A percentile compares a stretch with the other conserved stretches of the same genome.
These are phyloP conservation scores for Musa schizocarpa DNA, from an alignment of 176 grass and related monocot genomes.

Conservation along the genomic window DNA sequence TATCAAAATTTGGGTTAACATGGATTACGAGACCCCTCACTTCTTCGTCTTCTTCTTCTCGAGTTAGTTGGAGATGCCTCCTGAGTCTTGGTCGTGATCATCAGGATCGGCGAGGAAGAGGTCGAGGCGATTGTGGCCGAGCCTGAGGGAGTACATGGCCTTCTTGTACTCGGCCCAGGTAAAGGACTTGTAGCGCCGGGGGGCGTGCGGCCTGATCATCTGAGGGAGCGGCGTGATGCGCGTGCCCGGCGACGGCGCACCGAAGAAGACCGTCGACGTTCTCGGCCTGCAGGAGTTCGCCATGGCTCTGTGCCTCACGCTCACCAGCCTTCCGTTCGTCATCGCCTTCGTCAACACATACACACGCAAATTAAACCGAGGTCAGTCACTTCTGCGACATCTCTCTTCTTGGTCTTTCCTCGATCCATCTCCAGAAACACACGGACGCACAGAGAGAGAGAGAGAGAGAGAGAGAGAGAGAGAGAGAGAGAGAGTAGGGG, in stretches of 20 bases:
- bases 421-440: background rate
- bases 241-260: constrained; percentile 44
- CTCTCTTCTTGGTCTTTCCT: background rate
- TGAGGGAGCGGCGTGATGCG: constrained; percentile 33
- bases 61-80: background rate
- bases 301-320: constrained; percentile 83
- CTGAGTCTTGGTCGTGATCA: background rate
- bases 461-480: background rate
- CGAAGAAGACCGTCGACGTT: constrained; percentile 69
- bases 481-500: background rate
- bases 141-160: constrained; percentile 69
- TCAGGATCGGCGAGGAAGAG: constrained; percentile 36
- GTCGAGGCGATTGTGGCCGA: constrained; percentile 64
- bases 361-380: background rate
- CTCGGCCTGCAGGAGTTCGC: constrained; percentile 41
- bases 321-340: constrained; percentile 73
- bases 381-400: background rate
- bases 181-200: constrained; percentile 43
- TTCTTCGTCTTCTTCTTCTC: background rate
- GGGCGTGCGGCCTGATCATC: constrained; percentile 27
- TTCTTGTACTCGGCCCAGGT: constrained; percentile 95
- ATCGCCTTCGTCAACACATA: constrained; percentile 36
- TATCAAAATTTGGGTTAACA: background rate
- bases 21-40: background rate
- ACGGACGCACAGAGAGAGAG: too few species aligned